Base-by-base conservation (phyloP, 2,329 filamentous ascomycete genomes). In the Trichoderma endophyticum region DNA sequence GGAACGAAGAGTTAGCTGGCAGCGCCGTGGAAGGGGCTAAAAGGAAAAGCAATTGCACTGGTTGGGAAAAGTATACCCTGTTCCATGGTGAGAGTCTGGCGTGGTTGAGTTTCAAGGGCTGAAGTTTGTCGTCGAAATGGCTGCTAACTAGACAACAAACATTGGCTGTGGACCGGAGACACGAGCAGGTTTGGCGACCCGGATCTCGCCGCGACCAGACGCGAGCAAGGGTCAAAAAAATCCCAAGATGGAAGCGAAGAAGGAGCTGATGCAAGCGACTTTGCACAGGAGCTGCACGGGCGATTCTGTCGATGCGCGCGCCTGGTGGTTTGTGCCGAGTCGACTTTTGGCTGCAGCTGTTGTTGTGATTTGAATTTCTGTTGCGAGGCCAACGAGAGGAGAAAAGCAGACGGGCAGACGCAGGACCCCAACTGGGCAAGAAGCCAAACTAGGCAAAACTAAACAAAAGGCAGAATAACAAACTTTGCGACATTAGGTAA, bases 341-440 rank as follows among this genome's bases (percentile, higher is more conserved):
- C 57, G 64, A 75, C 74, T 76, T 78, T 78, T 73, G 72, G 73
- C 75, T 71, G 75, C 72, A 75, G 73, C 72, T 75, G 78, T 82
- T 82, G 80, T 82, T 82, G 80, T 82, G 77, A 76, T 82, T 82
- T 82, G 78, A 81, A 80, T 81, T 81, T 76, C 77, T 82, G 81
- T 83, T 83, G 82, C 82, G 82, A 82, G 82, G 82, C 81, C 81
- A 83, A 83, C 81, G 80, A 79, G 77, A 76, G 76, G 78, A 78
- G 78, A 79, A 75, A 76, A 74, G 72, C 78, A 79, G 74, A 70
- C 72, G 74, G 74, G 71, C 72, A 69, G 69, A 51, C 61, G 61
- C 59, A 63, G 48, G 65, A 70, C 26, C 39, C 57, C 39, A 30
- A 67, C 51, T 30, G 56, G 56, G 66, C 56, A 70, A 63, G 59